Evolutionary conservation across 2,329 filamentous ascomycete genomes (phyloP), one percentile per base, ranked within the genome.

Genomic region (Neonectria ditissima): DNA sequence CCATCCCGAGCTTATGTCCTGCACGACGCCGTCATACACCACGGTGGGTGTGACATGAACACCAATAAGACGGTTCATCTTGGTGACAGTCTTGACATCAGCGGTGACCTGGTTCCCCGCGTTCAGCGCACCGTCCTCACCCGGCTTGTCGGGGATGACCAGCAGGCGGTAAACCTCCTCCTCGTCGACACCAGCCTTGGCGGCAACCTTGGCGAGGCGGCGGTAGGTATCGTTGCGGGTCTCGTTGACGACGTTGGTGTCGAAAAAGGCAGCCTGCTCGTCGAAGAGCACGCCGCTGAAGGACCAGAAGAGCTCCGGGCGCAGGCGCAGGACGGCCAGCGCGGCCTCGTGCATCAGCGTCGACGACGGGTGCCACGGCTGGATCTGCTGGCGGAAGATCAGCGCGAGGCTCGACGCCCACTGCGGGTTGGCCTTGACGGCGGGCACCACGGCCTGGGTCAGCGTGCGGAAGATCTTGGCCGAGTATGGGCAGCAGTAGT

Each of bases 21-120:
- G 92, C 53, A 97, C 90, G 24, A 97, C 87, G 0, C 94, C 94
- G 79, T 98, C 89, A 77, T 97, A 94, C 53, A 97, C 84, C 20
- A 95, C 93, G 0, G 94, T 97, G 2, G 95, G 95, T 44, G 93
- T 95, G 43, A 97, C 93, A 81, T 98, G 95, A 45, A 97, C 88
- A 13, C 94, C 92, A 9, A 92, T 86, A 69, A 96, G 80, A 45
- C 95, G 84, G 73, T 92, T 87, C 77, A 90, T 90, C 86, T 94
- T 97, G 65, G 95, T 88, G 73, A 95, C 82, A 52, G 92, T 79
- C 84, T 97, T 97, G 59, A 97, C 79, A 78, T 97, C 93, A 76
- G 91, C 86, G 24, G 94, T 97, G 55, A 97, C 91, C 60, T 83
- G 82, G 77, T 98, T 97, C 0, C 95, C 94, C 9, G 76, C 78